Evolutionary conservation across 192 early-diverging fungal species (phyloP).

Genomic region (Gonapodya sp.): DNA sequence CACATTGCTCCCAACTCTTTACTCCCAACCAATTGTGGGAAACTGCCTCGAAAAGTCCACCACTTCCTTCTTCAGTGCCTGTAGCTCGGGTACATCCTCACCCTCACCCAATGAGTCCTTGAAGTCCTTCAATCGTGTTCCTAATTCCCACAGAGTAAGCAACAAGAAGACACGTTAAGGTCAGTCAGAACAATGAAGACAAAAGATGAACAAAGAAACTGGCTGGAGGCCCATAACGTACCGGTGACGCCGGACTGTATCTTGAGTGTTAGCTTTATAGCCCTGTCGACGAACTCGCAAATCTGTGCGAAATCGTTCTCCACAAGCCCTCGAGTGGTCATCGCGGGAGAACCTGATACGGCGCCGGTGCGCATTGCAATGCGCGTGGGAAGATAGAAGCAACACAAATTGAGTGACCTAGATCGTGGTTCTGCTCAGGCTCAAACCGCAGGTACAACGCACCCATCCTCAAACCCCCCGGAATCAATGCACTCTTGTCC

Average conservation of each 20-base stretch:
- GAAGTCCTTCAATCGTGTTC: conserved; percentile 78
- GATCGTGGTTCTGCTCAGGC: background rate
- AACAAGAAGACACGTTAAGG: conserved; percentile 5
- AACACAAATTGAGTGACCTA: background rate
- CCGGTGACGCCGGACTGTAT: conserved; percentile 50
- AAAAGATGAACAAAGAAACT: background rate
- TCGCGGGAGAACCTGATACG: conserved; percentile 61
- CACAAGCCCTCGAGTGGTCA: conserved; percentile 86
- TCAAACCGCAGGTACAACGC: conserved; percentile 12
- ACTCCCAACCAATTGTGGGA: conserved; percentile 78
- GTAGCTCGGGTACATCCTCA: conserved; percentile 43
- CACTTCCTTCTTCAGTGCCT: conserved; percentile 67
- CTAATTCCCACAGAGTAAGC: too few species aligned
- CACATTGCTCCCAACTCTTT: too few species aligned
- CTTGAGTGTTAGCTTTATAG: conserved; percentile 69
- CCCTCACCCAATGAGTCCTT: conserved; percentile 71
- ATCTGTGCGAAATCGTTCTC: conserved; percentile 85
- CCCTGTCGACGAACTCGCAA: conserved; percentile 77
- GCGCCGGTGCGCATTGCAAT: background rate
- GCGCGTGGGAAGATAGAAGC: background rate
- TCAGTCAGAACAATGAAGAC: background rate
- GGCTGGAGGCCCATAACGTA: conserved; percentile 18
- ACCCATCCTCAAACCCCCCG: conserved; percentile 88
- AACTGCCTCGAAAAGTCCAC: conserved; percentile 73
- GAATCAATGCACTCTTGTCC: conserved; percentile 87